Base-by-base conservation (phyloP, 2,329 filamentous ascomycete species). In the Cytospora paraplurivora region DNA sequence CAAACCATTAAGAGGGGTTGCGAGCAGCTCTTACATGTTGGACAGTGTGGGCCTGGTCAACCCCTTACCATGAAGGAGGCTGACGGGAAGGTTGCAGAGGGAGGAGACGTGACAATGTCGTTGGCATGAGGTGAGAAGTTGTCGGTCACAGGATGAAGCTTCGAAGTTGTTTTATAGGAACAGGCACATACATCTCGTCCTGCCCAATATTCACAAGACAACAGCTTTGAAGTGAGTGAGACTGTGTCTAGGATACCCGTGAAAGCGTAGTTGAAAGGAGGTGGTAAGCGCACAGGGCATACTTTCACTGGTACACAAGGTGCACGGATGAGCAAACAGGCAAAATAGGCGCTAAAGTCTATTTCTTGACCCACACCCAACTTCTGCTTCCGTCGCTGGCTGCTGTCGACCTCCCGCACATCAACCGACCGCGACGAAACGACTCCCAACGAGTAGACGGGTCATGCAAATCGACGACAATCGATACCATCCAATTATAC, bases 11-110 rank as follows among this genome's bases (percentile, higher is more conserved):
- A 32, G 35, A 33, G 47, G 10, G 27, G 12, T 17, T 21, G 1
- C 13, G 7, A 11, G 7, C 11, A 21, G 34, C 7, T 21, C 61
- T 66, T 49, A 66, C 64, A 66, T 66, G 21, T 56, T 65, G 59
- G 59, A 55, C 50, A 35, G 32, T 51, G 10, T 34, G 44, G 55
- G 47, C 56, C 55, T 34, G 47, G 17, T 50, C 35, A 35, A 33
- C 37, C 51, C 60, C 41, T n/a, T 51, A 27, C 27, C 38, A 56
- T 56, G 33, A 44, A 37, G 7, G 55, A 59, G 44, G 60, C 56
- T 59, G 33, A 19, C 27, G 35, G 34, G 59, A 35, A 55, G 27
- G 7, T 51, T 55, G 44, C 55, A 59, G 21, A 49, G 21, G 35
- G 57, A 50, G 35, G 34, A 55, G 55, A 6, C 15, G 3, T 27